Evolutionary conservation across 2,329 filamentous ascomycete genomes (phyloP).

Genomic region (Neonectria ditissima): DNA sequence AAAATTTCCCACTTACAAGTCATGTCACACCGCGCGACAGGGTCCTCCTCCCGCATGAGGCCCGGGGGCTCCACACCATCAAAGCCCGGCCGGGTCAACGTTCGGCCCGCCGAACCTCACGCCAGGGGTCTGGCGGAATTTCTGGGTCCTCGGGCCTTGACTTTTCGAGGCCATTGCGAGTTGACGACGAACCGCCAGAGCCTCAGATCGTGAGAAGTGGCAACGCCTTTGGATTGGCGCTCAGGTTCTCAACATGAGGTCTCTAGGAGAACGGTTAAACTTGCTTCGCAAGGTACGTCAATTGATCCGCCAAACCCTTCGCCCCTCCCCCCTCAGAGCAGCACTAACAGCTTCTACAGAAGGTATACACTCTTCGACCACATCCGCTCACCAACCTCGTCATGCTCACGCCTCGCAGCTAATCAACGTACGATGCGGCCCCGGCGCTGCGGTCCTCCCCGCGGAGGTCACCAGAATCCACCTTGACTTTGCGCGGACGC

Average conservation of each 20-base stretch:
- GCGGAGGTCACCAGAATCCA: slow-evolving; percentile 80
- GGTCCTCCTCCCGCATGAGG: not conserved
- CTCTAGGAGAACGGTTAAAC: slow-evolving; percentile 76
- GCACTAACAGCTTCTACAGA: slow-evolving; percentile 50
- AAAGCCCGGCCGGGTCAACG: slow-evolving; percentile 45
- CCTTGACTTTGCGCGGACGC: slow-evolving; percentile 74
- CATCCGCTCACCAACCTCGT: slow-evolving; percentile 30
- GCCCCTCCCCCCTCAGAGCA: slow-evolving; percentile 1
- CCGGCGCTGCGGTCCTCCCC: slow-evolving; percentile 85
- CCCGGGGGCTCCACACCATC: slow-evolving; percentile 28
- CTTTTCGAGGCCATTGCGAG: slow-evolving; percentile 44
- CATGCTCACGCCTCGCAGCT: slow-evolving; percentile 64
- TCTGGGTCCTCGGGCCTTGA: slow-evolving; percentile 39
- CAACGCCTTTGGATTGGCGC: slow-evolving; percentile 34
- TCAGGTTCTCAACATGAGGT: slow-evolving; percentile 50
- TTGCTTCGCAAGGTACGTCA: slow-evolving; percentile 76
- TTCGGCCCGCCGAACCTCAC: slow-evolving; percentile 44
- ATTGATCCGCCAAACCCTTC: slow-evolving; percentile 1
- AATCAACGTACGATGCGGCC: slow-evolving; percentile 80
- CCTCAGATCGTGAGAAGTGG: slow-evolving; percentile 27
- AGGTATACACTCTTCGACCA: slow-evolving; percentile 52
- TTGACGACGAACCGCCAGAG: slow-evolving; percentile 23
- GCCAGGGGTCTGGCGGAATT: slow-evolving; percentile 44
- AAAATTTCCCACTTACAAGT: slow-evolving; percentile 42
- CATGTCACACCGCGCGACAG: slow-evolving; percentile 25